Conservation (phyloP, 75 land plant genomes). For the Pinus albicaulis region DNA sequence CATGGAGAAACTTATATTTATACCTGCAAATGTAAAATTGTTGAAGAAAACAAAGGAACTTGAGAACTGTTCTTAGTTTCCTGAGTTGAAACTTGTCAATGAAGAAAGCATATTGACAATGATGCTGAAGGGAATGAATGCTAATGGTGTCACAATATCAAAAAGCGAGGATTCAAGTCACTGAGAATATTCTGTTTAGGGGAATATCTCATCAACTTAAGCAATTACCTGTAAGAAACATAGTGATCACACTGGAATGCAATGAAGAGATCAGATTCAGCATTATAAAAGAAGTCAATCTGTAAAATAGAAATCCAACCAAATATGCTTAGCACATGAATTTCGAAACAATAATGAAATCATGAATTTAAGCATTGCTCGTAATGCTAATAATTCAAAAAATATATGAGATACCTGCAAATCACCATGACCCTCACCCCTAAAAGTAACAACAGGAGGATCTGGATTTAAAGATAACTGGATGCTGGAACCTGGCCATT, state of each 20-base stretch:
- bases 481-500: conserved; percentile 96
- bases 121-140: no score
- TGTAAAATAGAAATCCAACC: conserved; percentile 21
- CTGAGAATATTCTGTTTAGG: not conserved
- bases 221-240: conserved; percentile 69
- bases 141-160: not conserved
- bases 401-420: conserved; percentile 57
- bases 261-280: conserved; percentile 70
- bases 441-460: conserved; percentile 79
- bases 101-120: not conserved
- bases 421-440: conserved; percentile 95
- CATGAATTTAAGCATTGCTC: not conserved
- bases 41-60: conserved; percentile 3
- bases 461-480: conserved; percentile 57
- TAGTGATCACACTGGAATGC: conserved; percentile 73
- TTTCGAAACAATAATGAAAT: conserved; percentile 1
- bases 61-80: not conserved
- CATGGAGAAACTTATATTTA: conserved; percentile 87
- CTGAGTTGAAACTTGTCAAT: not conserved
- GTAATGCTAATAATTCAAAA: not conserved
- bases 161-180: conserved; percentile 2
- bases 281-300: conserved; percentile 81
- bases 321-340: not conserved
- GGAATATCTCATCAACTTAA: not conserved
- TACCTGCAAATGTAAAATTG: conserved; percentile 47